phyloP scores from a whole-genome alignment of 805 yeast species.

The Starmera pachycereana region DNA sequence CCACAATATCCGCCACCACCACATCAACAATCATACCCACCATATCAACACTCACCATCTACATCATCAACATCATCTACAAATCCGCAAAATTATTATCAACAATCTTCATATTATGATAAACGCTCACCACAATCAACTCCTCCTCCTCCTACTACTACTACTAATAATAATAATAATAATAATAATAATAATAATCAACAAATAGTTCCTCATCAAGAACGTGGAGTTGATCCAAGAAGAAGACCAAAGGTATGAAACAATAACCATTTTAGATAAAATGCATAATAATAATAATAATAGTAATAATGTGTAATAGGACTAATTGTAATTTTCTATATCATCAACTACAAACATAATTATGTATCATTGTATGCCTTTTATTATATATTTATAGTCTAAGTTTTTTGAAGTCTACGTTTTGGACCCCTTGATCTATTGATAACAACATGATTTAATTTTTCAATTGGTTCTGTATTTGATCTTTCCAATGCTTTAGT shows the following conservation, averaged over 20 bases:
- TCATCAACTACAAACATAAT: too few relatives aligned
- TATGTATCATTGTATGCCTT: not conserved
- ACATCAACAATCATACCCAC: not conserved
- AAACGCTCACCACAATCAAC: not conserved
- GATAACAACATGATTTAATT: constrained; percentile 21
- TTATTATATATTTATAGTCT: not conserved
- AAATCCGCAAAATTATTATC: not conserved
- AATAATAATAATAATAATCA: too few relatives aligned
- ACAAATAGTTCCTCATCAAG: too few relatives aligned
- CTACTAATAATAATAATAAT: not conserved
- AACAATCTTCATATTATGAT: not conserved
- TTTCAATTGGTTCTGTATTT: constrained; percentile 5
- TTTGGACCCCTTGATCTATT: constrained; percentile 26
- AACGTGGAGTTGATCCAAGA: too few relatives aligned
- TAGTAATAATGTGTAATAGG: too few relatives aligned
- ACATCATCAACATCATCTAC: not conserved
- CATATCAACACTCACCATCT: not conserved
- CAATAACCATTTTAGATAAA: not conserved
- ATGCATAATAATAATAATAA: too few relatives aligned
- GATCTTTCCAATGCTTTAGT: not conserved
- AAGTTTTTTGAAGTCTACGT: constrained; percentile 19
- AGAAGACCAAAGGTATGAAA: not conserved
- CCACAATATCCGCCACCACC: not conserved
- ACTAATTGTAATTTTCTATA: too few relatives aligned
- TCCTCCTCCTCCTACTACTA: too few relatives aligned